A percentile compares a stretch with the other conserved stretches of the same genome.
phyloP scores from a whole-genome alignment of 352 stramenopile species.

The Pythium utonaiense region DNA sequence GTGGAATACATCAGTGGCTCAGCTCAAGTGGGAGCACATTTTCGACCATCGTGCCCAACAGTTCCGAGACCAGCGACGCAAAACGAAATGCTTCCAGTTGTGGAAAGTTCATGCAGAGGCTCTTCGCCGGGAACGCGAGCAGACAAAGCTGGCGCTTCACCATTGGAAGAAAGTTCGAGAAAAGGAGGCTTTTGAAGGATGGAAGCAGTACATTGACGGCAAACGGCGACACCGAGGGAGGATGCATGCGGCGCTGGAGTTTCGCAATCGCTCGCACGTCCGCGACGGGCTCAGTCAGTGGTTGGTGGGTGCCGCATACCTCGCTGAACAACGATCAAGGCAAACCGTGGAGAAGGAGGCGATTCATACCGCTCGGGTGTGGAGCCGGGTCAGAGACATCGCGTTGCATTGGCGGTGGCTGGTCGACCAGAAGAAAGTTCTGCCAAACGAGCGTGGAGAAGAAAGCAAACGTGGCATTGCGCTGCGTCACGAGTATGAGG shows the following conservation, averaged over 20 bases:
- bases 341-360: slow-evolving; percentile 17
- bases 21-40: slow-evolving; percentile 44
- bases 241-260: slow-evolving; percentile 47
- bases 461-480: background rate
- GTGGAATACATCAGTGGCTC: slow-evolving; percentile 33
- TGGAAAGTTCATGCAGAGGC: slow-evolving; percentile 29
- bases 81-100: slow-evolving; percentile 28
- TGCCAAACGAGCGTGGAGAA: background rate
- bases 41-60: slow-evolving; percentile 29
- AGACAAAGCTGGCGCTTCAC: slow-evolving; percentile 32
- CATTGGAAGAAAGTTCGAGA: slow-evolving; percentile 55
- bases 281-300: slow-evolving; percentile 43
- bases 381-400: slow-evolving; percentile 20
- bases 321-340: slow-evolving; percentile 34
- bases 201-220: slow-evolving; percentile 29
- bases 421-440: slow-evolving; percentile 13
- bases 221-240: slow-evolving; percentile 37
- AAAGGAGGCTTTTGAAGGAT: slow-evolving; percentile 27
- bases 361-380: slow-evolving; percentile 18
- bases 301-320: slow-evolving; percentile 37
- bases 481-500: too few relatives aligned
- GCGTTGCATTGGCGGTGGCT: slow-evolving; percentile 27
- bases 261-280: slow-evolving; percentile 42
- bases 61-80: slow-evolving; percentile 25
- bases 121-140: slow-evolving; percentile 20